These are phyloP conservation scores for Suillus cothurnatus DNA, from an alignment of 768 basidiomycete genomes.

Conservation along the genomic window DNA sequence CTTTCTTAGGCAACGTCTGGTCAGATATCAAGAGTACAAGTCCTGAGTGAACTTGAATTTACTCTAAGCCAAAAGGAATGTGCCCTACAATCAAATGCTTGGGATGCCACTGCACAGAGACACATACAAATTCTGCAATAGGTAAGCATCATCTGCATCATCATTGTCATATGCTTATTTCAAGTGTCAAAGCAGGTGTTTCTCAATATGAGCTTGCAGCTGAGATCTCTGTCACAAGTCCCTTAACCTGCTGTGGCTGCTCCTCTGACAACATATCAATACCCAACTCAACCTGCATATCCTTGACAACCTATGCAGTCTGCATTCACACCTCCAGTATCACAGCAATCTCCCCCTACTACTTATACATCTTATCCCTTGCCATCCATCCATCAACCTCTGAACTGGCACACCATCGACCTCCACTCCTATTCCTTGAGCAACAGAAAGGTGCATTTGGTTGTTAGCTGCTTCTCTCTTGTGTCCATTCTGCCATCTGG, in stretches of 20 bases:
- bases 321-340: constrained; percentile 30
- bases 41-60: constrained; percentile 81
- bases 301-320: constrained; percentile 20
- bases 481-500: no score
- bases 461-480: no score
- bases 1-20: constrained; percentile 38
- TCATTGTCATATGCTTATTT: constrained; percentile 13
- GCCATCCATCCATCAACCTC: constrained; percentile 14
- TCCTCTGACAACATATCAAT: constrained; percentile 26
- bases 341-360: constrained; percentile 35
- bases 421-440: no score
- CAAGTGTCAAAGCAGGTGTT: constrained; percentile 73
- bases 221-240: constrained; percentile 61
- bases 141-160: constrained; percentile 46
- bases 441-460: no score
- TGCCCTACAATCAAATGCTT: constrained; percentile 67
- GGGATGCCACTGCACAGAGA: constrained; percentile 64
- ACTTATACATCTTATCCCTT: constrained; percentile 25
- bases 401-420: no score
- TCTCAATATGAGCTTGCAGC: constrained; percentile 80
- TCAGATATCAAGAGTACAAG: constrained; percentile 73
- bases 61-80: constrained; percentile 84
- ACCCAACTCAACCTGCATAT: constrained; percentile 35
- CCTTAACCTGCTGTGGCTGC: constrained; percentile 38
- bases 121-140: constrained; percentile 83